Evolutionary conservation across 2,329 filamentous ascomycete genomes (phyloP).

Genomic region (Talaromyces sp.): DNA sequence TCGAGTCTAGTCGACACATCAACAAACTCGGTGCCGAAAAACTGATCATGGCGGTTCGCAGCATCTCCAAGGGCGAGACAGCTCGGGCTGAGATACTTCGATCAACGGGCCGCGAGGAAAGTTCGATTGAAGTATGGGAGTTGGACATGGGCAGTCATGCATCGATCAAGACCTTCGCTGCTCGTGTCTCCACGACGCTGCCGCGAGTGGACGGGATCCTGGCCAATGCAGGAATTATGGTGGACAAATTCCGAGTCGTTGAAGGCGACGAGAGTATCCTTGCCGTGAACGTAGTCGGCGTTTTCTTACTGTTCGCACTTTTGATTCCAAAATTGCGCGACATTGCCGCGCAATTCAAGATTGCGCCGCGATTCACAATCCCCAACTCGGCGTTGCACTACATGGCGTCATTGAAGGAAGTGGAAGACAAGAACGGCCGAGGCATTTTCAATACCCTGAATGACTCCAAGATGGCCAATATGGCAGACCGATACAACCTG

Average conservation of each 20-base stretch:
- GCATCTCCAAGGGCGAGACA: slow-evolving; percentile 40
- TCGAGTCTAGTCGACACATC: slow-evolving; percentile 44
- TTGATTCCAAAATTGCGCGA: slow-evolving; percentile 23
- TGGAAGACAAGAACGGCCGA: slow-evolving; percentile 12
- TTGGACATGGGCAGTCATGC: slow-evolving; percentile 50
- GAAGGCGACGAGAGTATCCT: slow-evolving; percentile 28
- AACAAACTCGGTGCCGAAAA: slow-evolving; percentile 38
- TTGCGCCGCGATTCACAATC: slow-evolving; percentile 21
- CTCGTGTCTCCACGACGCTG: slow-evolving; percentile 33
- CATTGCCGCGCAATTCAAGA: slow-evolving; percentile 19
- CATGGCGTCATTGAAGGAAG: slow-evolving; percentile 18
- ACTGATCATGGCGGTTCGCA: slow-evolving; percentile 50
- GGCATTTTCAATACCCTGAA: slow-evolving; percentile 21
- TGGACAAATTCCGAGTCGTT: slow-evolving; percentile 19
- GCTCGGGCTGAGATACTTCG: slow-evolving; percentile 30
- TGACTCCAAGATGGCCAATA: slow-evolving; percentile 20
- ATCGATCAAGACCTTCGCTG: slow-evolving; percentile 44
- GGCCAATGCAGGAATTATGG: slow-evolving; percentile 43
- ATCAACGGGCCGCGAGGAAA: slow-evolving; percentile 32
- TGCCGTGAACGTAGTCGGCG: slow-evolving; percentile 38
- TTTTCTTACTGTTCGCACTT: slow-evolving; percentile 23
- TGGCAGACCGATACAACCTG: slow-evolving; percentile 20
- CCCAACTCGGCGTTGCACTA: slow-evolving; percentile 24
- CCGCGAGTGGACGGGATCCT: slow-evolving; percentile 44
- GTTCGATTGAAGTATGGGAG: slow-evolving; percentile 48